Evolutionary conservation across 345 rosid species (phyloP).

Genomic region (Acer campestre): DNA sequence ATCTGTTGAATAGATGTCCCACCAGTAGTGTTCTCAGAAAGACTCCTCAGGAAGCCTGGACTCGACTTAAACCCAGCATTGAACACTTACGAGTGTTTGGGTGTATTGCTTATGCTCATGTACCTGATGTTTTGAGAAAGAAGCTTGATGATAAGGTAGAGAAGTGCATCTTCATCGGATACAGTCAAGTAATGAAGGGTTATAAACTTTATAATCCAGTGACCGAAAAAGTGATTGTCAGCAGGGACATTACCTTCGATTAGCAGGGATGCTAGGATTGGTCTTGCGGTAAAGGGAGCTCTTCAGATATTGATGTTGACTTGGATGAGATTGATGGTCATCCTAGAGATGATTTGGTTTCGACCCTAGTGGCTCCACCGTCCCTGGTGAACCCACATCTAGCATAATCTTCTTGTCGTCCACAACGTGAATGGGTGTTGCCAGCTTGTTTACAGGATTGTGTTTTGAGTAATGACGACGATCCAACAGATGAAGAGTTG

Average conservation of each 20-base stretch:
- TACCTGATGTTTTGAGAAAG: neutral
- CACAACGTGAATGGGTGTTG: neutral
- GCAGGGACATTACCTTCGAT: neutral
- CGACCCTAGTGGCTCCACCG: neutral
- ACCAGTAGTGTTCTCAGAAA: neutral
- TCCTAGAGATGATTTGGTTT: neutral
- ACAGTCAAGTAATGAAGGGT: too few species aligned
- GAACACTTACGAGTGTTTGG: too few species aligned
- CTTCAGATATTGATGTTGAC: too few species aligned
- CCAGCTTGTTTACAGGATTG: neutral
- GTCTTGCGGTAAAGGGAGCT: neutral
- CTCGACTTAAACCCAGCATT: too few species aligned
- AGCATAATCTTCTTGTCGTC: neutral
- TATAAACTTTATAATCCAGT: too few species aligned
- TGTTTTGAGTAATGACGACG: neutral
- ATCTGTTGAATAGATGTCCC: neutral
- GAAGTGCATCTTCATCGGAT: neutral
- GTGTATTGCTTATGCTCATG: neutral
- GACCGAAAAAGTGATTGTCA: neutral
- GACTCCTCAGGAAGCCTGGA: neutral
- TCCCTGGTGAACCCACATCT: neutral
- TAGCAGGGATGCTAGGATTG: neutral
- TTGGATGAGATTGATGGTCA: neutral
- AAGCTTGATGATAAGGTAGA: slow-evolving; percentile 7
- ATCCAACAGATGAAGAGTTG: neutral